These are phyloP conservation scores for Hymenoscyphus salicellus DNA, from an alignment of 2,329 filamentous ascomycete species.

Conservation along the genomic window DNA sequence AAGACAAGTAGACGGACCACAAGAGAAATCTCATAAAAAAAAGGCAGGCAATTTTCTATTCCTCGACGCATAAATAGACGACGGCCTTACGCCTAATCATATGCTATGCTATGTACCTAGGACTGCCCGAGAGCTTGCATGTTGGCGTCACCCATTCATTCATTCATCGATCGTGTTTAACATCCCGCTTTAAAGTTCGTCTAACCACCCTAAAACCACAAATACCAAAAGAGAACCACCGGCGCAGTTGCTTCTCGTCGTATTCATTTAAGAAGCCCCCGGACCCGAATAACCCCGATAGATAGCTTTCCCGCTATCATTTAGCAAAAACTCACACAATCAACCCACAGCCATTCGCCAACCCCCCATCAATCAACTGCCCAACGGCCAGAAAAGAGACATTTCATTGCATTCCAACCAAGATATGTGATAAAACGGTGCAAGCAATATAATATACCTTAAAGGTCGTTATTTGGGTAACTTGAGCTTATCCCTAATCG, in stretches of 20 bases:
- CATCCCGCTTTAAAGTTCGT: neutral
- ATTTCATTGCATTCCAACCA: neutral
- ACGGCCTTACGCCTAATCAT: neutral
- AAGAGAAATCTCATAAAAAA: no score
- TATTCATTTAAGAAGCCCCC: neutral
- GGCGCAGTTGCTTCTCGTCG: neutral
- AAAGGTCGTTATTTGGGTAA: conserved; percentile 18
- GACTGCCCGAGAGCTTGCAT: neutral
- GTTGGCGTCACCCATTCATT: neutral
- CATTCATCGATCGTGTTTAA: neutral
- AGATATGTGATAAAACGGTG: neutral
- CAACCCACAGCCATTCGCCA: neutral
- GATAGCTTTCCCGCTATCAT: neutral
- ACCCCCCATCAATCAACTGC: neutral
- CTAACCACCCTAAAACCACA: neutral
- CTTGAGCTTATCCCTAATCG: conserved; percentile 22
- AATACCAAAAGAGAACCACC: neutral
- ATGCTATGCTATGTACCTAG: conserved; percentile 1
- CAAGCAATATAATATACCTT: neutral
- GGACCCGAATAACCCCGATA: neutral
- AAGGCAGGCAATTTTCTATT: neutral
- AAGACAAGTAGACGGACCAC: no score
- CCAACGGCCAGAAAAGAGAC: neutral
- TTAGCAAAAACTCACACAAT: neutral
- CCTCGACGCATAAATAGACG: neutral